These are phyloP conservation scores for Ceratocystis huliohia DNA, from an alignment of 2,329 filamentous ascomycete genomes.

Conservation along the genomic window DNA sequence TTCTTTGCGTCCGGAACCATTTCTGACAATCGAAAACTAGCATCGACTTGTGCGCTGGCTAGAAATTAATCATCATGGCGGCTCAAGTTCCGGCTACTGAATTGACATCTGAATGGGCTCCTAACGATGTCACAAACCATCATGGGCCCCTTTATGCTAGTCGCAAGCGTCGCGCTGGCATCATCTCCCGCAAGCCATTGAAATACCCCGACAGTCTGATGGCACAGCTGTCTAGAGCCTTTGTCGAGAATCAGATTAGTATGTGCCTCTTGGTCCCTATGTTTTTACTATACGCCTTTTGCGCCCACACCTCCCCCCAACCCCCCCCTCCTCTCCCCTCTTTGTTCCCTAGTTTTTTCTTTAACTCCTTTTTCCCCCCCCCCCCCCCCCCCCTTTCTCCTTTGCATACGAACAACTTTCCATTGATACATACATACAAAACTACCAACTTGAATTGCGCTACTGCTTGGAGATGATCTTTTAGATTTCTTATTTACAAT, in stretches of 20 bases:
- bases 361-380: too few relatives aligned
- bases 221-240: conserved; percentile 52
- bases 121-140: conserved; percentile 20
- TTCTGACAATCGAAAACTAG: background rate
- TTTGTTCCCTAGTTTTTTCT: too few relatives aligned
- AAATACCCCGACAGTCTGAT: conserved; percentile 19
- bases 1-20: background rate
- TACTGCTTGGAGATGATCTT: too few relatives aligned
- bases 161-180: conserved; percentile 19
- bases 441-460: too few relatives aligned
- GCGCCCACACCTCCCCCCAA: too few relatives aligned
- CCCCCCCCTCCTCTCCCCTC: background rate
- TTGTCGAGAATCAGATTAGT: conserved; percentile 73
- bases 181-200: conserved; percentile 20
- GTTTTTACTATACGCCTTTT: background rate
- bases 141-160: conserved; percentile 20
- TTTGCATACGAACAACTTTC: background rate
- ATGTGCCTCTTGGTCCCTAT: conserved; percentile 29
- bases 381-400: background rate
- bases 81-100: conserved; percentile 16
- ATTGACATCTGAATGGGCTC: conserved; percentile 20
- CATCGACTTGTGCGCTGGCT: background rate
- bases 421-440: too few relatives aligned
- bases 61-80: conserved; percentile 2
- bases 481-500: too few relatives aligned